Evolutionary conservation across 495 filamentous ascomycete species (phyloP).

Genomic region (Aspergillus avenaceus): DNA sequence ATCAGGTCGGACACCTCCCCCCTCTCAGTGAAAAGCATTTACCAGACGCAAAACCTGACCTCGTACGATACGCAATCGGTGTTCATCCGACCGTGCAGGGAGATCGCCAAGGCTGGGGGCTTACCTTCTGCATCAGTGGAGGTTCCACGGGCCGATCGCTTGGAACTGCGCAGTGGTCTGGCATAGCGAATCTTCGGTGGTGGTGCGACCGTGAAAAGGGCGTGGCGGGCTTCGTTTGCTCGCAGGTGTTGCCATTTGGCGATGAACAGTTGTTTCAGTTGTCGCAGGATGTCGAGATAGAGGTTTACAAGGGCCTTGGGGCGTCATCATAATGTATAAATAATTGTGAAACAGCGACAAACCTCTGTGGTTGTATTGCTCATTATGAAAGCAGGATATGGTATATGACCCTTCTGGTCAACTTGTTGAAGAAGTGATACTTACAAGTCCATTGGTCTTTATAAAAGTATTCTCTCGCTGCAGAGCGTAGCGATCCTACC

Average conservation of each 20-base stretch:
- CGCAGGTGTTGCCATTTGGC: slow-evolving; percentile 57
- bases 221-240: slow-evolving; percentile 52
- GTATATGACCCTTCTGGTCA: too few relatives aligned
- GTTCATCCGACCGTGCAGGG: slow-evolving; percentile 35
- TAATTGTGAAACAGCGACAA: too few relatives aligned
- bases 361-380: too few relatives aligned
- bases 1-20: slow-evolving; percentile 55
- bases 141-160: slow-evolving; percentile 45
- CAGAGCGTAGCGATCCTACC: too few relatives aligned
- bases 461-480: too few relatives aligned
- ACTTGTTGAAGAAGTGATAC: too few relatives aligned
- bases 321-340: too few relatives aligned
- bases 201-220: slow-evolving; percentile 58
- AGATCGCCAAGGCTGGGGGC: slow-evolving; percentile 52
- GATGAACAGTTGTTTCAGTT: slow-evolving; percentile 5
- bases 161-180: slow-evolving; percentile 54
- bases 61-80: slow-evolving; percentile 37
- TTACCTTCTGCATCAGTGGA: slow-evolving; percentile 46
- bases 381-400: too few relatives aligned
- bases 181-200: slow-evolving; percentile 58
- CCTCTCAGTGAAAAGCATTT: slow-evolving; percentile 44
- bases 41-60: slow-evolving; percentile 45
- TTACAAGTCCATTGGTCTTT: too few relatives aligned
- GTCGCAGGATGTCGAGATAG: slow-evolving; percentile 2
- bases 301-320: slow-evolving; percentile 6